These are phyloP conservation scores for Cucurbita maxima DNA, from an alignment of 306 rosid species.

Conservation along the genomic window DNA sequence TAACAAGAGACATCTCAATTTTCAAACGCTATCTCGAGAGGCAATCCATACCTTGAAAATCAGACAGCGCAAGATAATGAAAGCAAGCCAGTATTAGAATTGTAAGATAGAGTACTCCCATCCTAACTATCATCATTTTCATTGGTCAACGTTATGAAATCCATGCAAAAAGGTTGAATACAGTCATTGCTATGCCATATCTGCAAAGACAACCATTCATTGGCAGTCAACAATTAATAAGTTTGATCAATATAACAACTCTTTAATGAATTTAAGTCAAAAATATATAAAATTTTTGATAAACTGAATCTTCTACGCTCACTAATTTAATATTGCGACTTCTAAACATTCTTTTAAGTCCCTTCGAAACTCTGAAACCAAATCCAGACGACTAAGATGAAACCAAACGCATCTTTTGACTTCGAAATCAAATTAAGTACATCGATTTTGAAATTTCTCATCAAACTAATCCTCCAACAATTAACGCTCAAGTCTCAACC, in stretches of 20 bases:
- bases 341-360: background rate
- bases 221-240: background rate
- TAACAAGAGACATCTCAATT: slow-evolving; percentile 2
- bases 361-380: background rate
- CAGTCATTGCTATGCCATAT: slow-evolving; percentile 24
- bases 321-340: background rate
- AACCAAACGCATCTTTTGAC: background rate
- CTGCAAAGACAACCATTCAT: slow-evolving; percentile 21
- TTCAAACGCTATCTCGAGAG: background rate
- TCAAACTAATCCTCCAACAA: background rate
- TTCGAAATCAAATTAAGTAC: background rate
- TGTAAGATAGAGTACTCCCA: slow-evolving; percentile 32
- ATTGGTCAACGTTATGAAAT: slow-evolving; percentile 9
- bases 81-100: slow-evolving; percentile 40
- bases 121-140: slow-evolving; percentile 28
- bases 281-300: background rate
- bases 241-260: background rate
- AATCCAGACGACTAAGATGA: background rate
- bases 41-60: slow-evolving; percentile 53
- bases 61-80: slow-evolving; percentile 42
- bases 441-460: background rate
- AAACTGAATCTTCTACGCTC: background rate
- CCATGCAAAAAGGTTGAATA: slow-evolving; percentile 7
- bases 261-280: background rate
- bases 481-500: background rate